Evolutionary conservation across 345 rosid genomes (phyloP).

Genomic region (Salix koriyanagi): DNA sequence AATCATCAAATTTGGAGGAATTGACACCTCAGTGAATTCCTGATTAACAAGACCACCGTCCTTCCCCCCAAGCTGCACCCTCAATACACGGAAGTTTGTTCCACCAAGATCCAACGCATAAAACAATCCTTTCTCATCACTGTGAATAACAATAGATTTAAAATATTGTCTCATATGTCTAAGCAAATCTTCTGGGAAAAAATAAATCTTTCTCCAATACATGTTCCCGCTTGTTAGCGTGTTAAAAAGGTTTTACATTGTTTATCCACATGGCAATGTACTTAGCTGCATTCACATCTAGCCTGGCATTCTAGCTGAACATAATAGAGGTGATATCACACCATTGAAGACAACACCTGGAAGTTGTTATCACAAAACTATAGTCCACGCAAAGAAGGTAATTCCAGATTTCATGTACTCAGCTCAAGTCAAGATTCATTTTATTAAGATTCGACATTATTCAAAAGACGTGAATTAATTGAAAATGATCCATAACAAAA

Average conservation of each 20-base stretch:
- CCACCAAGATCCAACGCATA: conserved; percentile 99
- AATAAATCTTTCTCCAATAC: neutral
- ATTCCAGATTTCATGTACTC: no score
- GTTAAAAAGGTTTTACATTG: neutral
- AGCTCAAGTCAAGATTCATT: no score
- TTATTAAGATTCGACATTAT: no score
- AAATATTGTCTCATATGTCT: neutral
- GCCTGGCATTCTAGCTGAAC: no score
- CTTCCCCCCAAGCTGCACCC: conserved; percentile 72
- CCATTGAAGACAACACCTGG: neutral
- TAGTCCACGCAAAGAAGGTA: neutral
- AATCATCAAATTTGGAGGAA: conserved; percentile 83
- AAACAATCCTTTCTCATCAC: conserved; percentile 76
- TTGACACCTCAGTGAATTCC: conserved; percentile 73
- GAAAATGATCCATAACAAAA: no score
- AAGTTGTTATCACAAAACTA: neutral
- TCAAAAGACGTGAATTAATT: no score
- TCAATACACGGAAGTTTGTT: conserved; percentile 88
- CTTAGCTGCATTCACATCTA: neutral
- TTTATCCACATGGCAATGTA: conserved; percentile 2
- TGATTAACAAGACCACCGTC: conserved; percentile 53
- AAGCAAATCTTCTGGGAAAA: neutral
- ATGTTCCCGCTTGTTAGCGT: neutral
- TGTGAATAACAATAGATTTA: conserved; percentile 18
- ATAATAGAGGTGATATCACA: neutral